Evolutionary conservation across 352 stramenopile species (phyloP).

Genomic region (Pythium sp.): DNA sequence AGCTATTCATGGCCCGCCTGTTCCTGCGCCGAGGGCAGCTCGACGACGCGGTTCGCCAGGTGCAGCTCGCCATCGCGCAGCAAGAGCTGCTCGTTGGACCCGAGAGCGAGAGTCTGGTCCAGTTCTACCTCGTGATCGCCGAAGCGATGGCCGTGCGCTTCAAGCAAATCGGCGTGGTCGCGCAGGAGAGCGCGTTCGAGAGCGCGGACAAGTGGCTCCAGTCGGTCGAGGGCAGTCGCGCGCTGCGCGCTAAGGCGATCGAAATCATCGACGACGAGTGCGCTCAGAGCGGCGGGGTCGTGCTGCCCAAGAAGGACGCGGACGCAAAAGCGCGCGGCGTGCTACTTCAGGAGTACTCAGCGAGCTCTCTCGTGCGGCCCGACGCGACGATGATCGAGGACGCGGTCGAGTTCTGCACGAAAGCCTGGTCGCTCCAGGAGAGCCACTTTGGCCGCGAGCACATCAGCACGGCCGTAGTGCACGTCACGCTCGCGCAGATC

Average conservation of each 20-base stretch:
- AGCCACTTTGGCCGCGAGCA: conserved; percentile 44
- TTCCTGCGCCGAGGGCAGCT: conserved; percentile 51
- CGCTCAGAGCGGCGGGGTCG: conserved; percentile 5
- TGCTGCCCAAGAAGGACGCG: conserved; percentile 53
- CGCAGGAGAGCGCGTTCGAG: conserved; percentile 45
- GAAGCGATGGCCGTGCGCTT: conserved; percentile 51
- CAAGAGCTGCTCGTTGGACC: conserved; percentile 36
- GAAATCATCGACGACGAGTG: conserved; percentile 33
- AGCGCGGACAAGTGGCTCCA: conserved; percentile 49
- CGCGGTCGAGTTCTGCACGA: conserved; percentile 60
- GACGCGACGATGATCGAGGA: conserved; percentile 49
- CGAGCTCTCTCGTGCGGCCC: conserved; percentile 22
- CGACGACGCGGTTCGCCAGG: conserved; percentile 48
- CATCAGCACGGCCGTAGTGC: conserved; percentile 45
- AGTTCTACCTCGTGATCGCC: conserved; percentile 52
- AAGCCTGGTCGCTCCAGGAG: conserved; percentile 64
- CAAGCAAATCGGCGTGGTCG: conserved; percentile 44
- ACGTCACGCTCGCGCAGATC: conserved; percentile 56
- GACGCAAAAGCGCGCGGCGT: conserved; percentile 34
- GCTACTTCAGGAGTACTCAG: conserved; percentile 40
- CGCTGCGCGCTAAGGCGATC: conserved; percentile 40
- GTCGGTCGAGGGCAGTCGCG: conserved; percentile 40
- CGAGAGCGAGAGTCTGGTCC: conserved; percentile 32
- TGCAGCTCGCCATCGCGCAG: conserved; percentile 42
- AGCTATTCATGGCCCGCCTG: conserved; percentile 53